Conservation (phyloP, 768 basidiomycete genomes). For the Tulasnella sp. region DNA sequence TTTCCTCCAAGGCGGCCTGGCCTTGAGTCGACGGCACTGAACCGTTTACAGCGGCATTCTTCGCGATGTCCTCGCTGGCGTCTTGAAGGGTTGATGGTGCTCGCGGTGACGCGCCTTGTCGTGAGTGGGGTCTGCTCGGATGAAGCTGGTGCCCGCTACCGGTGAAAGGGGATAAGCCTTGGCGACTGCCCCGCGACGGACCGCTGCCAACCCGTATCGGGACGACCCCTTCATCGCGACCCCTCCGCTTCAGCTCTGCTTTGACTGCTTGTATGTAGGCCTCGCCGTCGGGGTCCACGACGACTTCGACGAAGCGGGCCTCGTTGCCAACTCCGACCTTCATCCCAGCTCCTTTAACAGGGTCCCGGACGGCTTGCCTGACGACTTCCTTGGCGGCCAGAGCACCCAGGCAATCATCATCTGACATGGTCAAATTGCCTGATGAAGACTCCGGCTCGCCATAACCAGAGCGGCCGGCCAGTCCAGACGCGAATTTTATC, state of each 20-base stretch:
- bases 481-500: conserved; percentile 40
- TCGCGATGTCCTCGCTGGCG: not conserved
- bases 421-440: not conserved
- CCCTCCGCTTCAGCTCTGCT: conserved; percentile 35
- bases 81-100: not conserved
- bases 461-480: not conserved
- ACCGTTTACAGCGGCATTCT: not conserved
- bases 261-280: conserved; percentile 52
- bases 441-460: not conserved
- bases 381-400: conserved; percentile 47
- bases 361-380: conserved; percentile 32
- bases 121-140: not conserved
- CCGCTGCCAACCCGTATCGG: not conserved
- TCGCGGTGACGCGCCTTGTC: not conserved
- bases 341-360: conserved; percentile 37
- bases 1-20: not conserved
- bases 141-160: not conserved
- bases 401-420: not conserved
- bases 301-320: conserved; percentile 55
- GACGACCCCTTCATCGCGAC: not conserved
- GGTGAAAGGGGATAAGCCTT: not conserved
- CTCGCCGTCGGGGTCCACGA: conserved; percentile 66
- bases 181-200: not conserved
- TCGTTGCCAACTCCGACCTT: conserved; percentile 41
- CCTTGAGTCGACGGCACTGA: not conserved